Evolutionary conservation across 139 green algal genomes (phyloP).

Genomic region (Tetratostichococcus sp.): DNA sequence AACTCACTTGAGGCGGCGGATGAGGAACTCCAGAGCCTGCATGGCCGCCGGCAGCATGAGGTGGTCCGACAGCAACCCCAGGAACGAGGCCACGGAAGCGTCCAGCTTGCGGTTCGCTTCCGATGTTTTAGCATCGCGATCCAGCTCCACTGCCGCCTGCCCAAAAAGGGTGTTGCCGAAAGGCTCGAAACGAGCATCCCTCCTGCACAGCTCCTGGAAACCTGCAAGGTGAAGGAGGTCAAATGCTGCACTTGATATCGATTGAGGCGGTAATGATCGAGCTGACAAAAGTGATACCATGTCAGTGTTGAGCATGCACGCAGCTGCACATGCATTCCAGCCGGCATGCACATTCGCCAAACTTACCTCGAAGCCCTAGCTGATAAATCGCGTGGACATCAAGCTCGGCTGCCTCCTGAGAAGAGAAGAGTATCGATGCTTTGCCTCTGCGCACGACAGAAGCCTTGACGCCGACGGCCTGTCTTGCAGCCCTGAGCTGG

Average conservation of each 20-base stretch:
- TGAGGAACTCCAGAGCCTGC: constrained; percentile 83
- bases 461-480: not conserved
- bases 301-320: no score
- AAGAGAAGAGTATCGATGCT: constrained; percentile 54
- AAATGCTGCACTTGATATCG: no score
- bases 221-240: no score
- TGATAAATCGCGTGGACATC: constrained; percentile 49
- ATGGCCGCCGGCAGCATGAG: constrained; percentile 65
- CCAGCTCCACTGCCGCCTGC: constrained; percentile 24
- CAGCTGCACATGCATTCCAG: not conserved
- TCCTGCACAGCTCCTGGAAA: constrained; percentile 59
- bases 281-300: no score
- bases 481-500: not conserved
- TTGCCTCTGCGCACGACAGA: constrained; percentile 21
- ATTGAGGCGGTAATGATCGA: not conserved
- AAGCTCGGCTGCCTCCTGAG: constrained; percentile 56
- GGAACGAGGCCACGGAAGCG: constrained; percentile 53
- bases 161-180: constrained; percentile 73
- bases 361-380: constrained; percentile 38
- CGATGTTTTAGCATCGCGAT: constrained; percentile 56
- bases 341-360: no score
- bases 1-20: constrained; percentile 76
- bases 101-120: constrained; percentile 52
- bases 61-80: constrained; percentile 66
- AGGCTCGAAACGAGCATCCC: constrained; percentile 61